Base-by-base conservation (phyloP, 352 stramenopile species). In the Pythium monospermum region DNA sequence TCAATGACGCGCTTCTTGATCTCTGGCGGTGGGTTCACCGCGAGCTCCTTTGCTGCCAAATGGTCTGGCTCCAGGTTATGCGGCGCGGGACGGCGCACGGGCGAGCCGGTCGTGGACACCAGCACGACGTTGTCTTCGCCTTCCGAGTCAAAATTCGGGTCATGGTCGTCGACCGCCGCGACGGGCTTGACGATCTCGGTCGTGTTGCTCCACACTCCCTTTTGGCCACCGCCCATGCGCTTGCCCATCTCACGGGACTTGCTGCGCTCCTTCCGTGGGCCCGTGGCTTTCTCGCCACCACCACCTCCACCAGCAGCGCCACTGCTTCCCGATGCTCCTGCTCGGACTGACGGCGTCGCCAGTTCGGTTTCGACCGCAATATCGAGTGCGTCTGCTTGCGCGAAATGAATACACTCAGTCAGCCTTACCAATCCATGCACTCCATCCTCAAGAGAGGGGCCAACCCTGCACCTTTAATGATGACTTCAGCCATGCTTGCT, bases 121-220 rank as follows among this genome's bases (percentile, higher is more conserved):
- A 94, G 68, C 41, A 98, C 71, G 26, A 97, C 81, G 50, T 95
- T 91, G 21, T 90, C 75, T 51, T 96, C 88, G 23, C 66, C 83
- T 57, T 97, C 87, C 53, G 90, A 96, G 61, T 98, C 89, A 54
- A 89, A 98, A 41, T 97, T 90, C 8, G 94, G 94, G 77, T 98
- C 94, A 27, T 96, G 66, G 50, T 87, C 71, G 61, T 98, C 91
- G 4, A 96, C 50, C 1, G 80, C 58, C 18, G 66, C 57, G 19
- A 88, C 78, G n/a, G 74, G 57, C 31, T 50, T 62, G 27, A 86
- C 58, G 52, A 96, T 71, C 56, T 93, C 75, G 37, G 79, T 83
- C 21, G 81, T 66, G 44, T 92, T 87, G 45, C 68, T 57, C 83
- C 83, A 94, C 49, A 86, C 73, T 27, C 76, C 83, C 56, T 92